phyloP scores from a whole-genome alignment of 257 asterid genomes.

The Solanum lycopersicoides region DNA sequence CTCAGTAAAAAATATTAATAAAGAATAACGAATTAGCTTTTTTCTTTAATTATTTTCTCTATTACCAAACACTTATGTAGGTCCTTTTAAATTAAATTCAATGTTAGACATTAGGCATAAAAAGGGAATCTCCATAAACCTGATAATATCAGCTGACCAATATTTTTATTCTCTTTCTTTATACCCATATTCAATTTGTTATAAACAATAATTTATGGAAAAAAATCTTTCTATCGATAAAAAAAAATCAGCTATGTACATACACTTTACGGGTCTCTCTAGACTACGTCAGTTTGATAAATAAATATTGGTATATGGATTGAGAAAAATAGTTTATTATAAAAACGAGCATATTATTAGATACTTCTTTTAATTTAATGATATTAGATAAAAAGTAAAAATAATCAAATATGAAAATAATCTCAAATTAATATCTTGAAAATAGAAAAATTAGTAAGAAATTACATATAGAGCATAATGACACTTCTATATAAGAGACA shows the following conservation, averaged over 20 bases:
- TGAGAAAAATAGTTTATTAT: no score
- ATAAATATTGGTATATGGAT: not conserved
- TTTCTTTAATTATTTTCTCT: not conserved
- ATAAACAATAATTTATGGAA: no score
- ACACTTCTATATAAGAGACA: not conserved
- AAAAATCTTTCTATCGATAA: not conserved
- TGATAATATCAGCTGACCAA: not conserved
- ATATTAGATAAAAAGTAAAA: not conserved
- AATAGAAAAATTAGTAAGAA: not conserved
- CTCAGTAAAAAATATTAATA: not conserved
- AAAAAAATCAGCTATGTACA: not conserved
- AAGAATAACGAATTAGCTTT: not conserved
- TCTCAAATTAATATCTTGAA: not conserved
- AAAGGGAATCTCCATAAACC: not conserved
- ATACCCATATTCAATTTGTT: not conserved
- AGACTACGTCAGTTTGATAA: no score
- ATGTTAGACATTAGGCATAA: not conserved
- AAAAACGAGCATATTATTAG: not conserved
- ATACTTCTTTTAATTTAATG: not conserved
- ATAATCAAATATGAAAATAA: not conserved
- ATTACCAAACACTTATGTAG: not conserved
- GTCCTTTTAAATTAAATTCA: not conserved
- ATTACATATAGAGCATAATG: not conserved
- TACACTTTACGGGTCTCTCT: no score
- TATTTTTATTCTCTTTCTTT: not conserved